Evolutionary conservation across 345 rosid species (phyloP), one percentile per base, ranked within the genome.

Genomic region (Camelina hispida): DNA sequence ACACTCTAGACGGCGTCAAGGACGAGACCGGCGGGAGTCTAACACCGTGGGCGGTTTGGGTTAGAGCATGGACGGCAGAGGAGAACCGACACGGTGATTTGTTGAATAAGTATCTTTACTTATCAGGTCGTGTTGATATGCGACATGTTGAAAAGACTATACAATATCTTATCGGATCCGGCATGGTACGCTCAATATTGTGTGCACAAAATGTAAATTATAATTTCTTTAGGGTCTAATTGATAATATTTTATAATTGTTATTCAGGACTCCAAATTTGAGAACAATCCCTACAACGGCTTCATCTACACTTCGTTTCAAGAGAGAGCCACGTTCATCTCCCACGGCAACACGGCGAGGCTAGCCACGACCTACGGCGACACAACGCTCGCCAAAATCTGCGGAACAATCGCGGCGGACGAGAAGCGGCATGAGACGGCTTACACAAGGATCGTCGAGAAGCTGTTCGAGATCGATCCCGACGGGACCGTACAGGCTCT

Each of bases 341-440:
- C 87, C 35, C 89, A 85, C n/a, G 89, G 80, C 12, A 85, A 85
- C 80, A 83, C 86, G 4, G 89, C 76, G 56, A 71, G 53, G 66
- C 74, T 76, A 46, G 74, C 79, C 32, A 68, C 42, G 1, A 22
- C 44, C 59, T 81, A 78, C 44, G 87, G 87, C 2, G 87, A 82
- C 71, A 51, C 78, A 1, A 75, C 73, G 2, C 74, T 83, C 57
- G 85, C 87, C 14, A 83, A 76, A 44, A 80, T 82, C 40, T 84
- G 87, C 47, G 87, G 87, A 20, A 78, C 68, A 7, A 84, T 84
- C 18, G 87, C 87, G 2, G 70, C 84, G 0, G 87, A 82, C 17
- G 88, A 85, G 74, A 85, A 82, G 56, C 86, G 88, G 18, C 88
- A 85, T 61, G 88, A 84, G 54, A 78, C 78, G 13, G 88, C 87